Base-by-base conservation (phyloP, 306 rosid species). In the Cucurbita ficifolia region DNA sequence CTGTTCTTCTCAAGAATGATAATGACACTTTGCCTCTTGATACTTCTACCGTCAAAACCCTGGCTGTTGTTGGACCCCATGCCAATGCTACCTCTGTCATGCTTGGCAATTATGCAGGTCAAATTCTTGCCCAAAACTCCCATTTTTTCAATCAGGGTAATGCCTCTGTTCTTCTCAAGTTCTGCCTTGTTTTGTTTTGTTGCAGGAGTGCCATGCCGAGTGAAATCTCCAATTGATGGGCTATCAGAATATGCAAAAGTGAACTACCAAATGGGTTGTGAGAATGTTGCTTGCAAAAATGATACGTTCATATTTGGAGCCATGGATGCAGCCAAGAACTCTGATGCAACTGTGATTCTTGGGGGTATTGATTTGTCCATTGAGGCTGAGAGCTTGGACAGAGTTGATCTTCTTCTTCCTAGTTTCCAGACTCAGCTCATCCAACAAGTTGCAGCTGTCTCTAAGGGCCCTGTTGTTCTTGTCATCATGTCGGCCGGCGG, bases 401-500 rank as follows among this genome's bases (percentile, higher is more conserved):
- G 96, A 80, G 91, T 54, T 76, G 85, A 83, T 76, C 72, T 91
- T 81, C 85, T 90, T 54, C 77, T 91, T 59, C 96, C 97, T 16
- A 91, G 96, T 13, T 91, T 78, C 82, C 97, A 91, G 77, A 88
- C 84, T 58, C 84, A 82, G 77, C 93, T 91, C 64, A 83, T 91
- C 56, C 76, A 59, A 63, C 83, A 86, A 73, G 97, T 89, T 45
- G 85, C 84, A 52, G 55, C 24, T 29, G 82, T 87, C 10, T 71
- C 91, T 13, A 77, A 82, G 16, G 97, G 97, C 56, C 83, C 71
- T 22, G 83, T 91, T 24, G 73, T 89, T 57, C 76, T 89, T 18
- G 90, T 87, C 21, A 79, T 91, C 35, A 84, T 91, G 97, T 86
- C 97, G 8, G 96, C 93, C 24, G 88, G 97, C 54, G 93, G 91